A percentile compares a stretch with the other conserved stretches of the same genome.
phyloP scores from a whole-genome alignment of 345 rosid species.

The Syzygium jambos region DNA sequence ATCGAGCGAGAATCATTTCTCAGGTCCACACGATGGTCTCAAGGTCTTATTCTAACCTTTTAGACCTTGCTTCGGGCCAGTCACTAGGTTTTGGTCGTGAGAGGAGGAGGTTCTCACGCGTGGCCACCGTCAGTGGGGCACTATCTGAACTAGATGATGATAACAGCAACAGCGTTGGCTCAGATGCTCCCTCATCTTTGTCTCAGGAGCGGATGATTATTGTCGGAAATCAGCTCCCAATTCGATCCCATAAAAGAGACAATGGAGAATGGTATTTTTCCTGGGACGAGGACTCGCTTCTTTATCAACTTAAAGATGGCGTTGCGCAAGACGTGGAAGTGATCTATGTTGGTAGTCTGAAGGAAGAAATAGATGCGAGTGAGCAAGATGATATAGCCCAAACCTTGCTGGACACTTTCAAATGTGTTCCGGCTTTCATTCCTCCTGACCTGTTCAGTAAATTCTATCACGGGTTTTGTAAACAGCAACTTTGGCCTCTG shows the following conservation, averaged over 20 bases:
- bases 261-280: slow-evolving; percentile 47
- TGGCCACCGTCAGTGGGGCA: slow-evolving; percentile 83
- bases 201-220: slow-evolving; percentile 76
- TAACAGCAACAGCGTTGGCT: slow-evolving; percentile 53
- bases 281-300: slow-evolving; percentile 96
- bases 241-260: slow-evolving; percentile 48
- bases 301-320: slow-evolving; percentile 89
- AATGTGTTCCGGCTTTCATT: slow-evolving; percentile 90
- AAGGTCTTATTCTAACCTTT: slow-evolving; percentile 87
- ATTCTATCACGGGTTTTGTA: slow-evolving; percentile 93
- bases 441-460: slow-evolving; percentile 66
- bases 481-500: slow-evolving; percentile 89
- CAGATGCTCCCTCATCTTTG: slow-evolving; percentile 81
- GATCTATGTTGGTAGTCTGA: slow-evolving; percentile 79
- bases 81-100: slow-evolving; percentile 49
- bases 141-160: slow-evolving; percentile 83
- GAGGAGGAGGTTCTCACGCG: slow-evolving; percentile 76
- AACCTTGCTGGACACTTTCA: slow-evolving; percentile 72
- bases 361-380: slow-evolving; percentile 46
- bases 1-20: neutral
- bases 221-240: slow-evolving; percentile 93
- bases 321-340: slow-evolving; percentile 84
- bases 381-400: slow-evolving; percentile 89
- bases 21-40: slow-evolving; percentile 45
- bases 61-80: slow-evolving; percentile 79